Evolutionary conservation across 805 yeast genomes (phyloP).

Genomic region (Cyberlindnera lachancei): DNA sequence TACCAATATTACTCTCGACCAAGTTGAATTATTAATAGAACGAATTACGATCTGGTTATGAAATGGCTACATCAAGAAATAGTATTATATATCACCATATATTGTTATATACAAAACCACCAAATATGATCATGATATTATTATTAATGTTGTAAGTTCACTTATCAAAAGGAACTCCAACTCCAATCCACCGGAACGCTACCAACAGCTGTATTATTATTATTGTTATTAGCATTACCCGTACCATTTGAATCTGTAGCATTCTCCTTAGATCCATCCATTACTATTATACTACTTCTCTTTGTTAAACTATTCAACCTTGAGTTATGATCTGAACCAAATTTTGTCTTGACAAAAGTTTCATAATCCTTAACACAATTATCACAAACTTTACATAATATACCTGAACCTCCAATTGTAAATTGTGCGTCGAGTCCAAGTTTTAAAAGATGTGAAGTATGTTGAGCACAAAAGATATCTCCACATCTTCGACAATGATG

Average conservation of each 20-base stretch:
- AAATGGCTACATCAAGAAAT: too few species aligned
- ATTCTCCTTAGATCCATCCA: too few species aligned
- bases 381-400: slow-evolving; percentile 64
- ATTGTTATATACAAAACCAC: too few species aligned
- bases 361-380: slow-evolving; percentile 57
- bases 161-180: slow-evolving; percentile 69
- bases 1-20: too few species aligned
- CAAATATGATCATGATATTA: too few species aligned
- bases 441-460: slow-evolving; percentile 49
- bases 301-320: not conserved
- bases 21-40: too few species aligned
- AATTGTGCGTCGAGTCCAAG: slow-evolving; percentile 54
- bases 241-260: not conserved
- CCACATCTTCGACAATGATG: slow-evolving; percentile 88
- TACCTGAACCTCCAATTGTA: slow-evolving; percentile 61
- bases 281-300: slow-evolving; percentile 1
- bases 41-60: too few species aligned
- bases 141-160: too few species aligned
- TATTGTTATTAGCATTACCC: slow-evolving; percentile 5
- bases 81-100: too few species aligned
- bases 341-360: slow-evolving; percentile 30
- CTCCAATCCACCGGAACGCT: slow-evolving; percentile 71
- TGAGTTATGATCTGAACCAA: too few species aligned
- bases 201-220: slow-evolving; percentile 30
- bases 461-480: slow-evolving; percentile 67